phyloP scores from a whole-genome alignment of 306 rosid genomes.

The Ziziphus jujuba region DNA sequence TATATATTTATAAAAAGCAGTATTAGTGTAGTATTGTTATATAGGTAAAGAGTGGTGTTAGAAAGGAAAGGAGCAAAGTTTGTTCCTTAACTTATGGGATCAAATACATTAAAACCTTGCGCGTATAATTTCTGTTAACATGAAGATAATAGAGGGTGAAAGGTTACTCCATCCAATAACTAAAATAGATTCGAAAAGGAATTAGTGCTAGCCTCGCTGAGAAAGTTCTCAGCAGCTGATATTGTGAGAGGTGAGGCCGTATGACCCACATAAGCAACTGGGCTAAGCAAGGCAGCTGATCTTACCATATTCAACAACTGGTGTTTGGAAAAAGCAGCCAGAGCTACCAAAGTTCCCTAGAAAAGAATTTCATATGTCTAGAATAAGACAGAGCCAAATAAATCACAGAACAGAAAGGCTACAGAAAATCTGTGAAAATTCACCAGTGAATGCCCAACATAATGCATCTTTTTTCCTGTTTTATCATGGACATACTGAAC shows the following conservation, averaged over 20 bases:
- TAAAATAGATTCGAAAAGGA: not conserved
- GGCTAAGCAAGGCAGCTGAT: constrained; percentile 86
- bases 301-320: constrained; percentile 53
- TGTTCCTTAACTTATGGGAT: constrained; percentile 63
- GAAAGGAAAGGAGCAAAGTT: not conserved
- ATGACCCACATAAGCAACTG: constrained; percentile 78
- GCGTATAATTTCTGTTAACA: constrained; percentile 57
- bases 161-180: constrained; percentile 9
- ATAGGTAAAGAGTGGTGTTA: not conserved
- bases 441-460: constrained; percentile 93
- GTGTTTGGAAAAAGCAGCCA: constrained; percentile 73
- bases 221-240: constrained; percentile 64
- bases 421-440: constrained; percentile 13
- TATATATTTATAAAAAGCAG: no score
- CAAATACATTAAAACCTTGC: constrained; percentile 60
- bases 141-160: constrained; percentile 19
- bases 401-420: not conserved
- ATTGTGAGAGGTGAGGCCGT: constrained; percentile 70
- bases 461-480: constrained; percentile 75
- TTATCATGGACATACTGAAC: constrained; percentile 67
- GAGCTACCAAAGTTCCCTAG: constrained; percentile 81
- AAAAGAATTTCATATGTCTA: constrained; percentile 15
- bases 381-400: not conserved
- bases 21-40: no score
- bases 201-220: constrained; percentile 58